Percentiles rank a stretch among this genome's conserved stretches.
Evolutionary conservation across 1,139 yeast species (phyloP).

Genomic region (Yamadazyma aaseri): DNA sequence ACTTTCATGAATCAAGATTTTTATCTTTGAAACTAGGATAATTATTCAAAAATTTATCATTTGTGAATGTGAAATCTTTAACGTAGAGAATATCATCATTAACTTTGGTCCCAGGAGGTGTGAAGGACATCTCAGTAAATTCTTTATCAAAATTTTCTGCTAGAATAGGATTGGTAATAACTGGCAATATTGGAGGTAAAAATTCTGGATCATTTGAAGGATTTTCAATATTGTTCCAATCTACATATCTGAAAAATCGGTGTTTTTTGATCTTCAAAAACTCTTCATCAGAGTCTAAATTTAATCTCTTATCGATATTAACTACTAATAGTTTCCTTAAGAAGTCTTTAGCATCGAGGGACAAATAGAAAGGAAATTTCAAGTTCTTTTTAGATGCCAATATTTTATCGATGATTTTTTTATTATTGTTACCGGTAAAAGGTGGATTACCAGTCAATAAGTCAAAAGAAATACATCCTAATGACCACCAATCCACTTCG

Average conservation of each 20-base stretch:
- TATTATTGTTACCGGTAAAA: slow-evolving; percentile 85
- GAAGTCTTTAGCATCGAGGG: slow-evolving; percentile 83
- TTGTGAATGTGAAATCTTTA: slow-evolving; percentile 44
- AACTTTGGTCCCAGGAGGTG: slow-evolving; percentile 30
- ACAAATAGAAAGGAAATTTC: slow-evolving; percentile 76
- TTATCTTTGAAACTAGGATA: slow-evolving; percentile 6
- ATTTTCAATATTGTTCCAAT: slow-evolving; percentile 69
- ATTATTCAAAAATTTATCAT: slow-evolving; percentile 33
- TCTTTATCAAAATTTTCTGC: slow-evolving; percentile 93
- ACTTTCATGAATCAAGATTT: too few relatives aligned
- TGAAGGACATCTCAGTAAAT: slow-evolving; percentile 72
- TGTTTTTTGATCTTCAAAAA: slow-evolving; percentile 60
- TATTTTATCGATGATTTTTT: slow-evolving; percentile 78
- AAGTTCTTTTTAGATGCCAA: slow-evolving; percentile 61
- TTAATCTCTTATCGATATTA: slow-evolving; percentile 72
- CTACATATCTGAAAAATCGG: slow-evolving; percentile 73
- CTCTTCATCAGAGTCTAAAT: slow-evolving; percentile 51
- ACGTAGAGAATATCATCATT: slow-evolving; percentile 37
- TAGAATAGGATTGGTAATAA: slow-evolving; percentile 77
- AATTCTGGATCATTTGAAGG: slow-evolving; percentile 24
- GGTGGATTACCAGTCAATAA: slow-evolving; percentile 92
- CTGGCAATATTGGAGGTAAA: slow-evolving; percentile 81
- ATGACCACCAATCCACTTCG: slow-evolving; percentile 95
- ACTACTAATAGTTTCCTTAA: slow-evolving; percentile 70
- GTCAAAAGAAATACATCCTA: slow-evolving; percentile 88